A percentile compares a stretch with the other conserved stretches of the same genome.
These are phyloP conservation scores for Rosa persica DNA, from an alignment of 306 rosid genomes.

Conservation along the genomic window DNA sequence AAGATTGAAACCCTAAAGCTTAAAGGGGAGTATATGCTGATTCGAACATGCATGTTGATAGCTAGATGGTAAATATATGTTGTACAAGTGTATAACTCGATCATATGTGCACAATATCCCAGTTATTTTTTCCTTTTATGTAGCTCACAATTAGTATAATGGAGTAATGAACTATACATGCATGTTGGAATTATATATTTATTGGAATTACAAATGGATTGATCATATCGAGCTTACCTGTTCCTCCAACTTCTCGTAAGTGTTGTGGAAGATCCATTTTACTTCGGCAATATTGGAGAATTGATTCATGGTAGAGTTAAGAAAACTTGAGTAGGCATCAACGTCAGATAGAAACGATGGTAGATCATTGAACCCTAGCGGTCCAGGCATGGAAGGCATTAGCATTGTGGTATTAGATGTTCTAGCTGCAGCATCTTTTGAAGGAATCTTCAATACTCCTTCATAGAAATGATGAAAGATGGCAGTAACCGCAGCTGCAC, in stretches of 20 bases:
- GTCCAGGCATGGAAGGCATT: conserved; percentile 11
- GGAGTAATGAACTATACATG: background rate
- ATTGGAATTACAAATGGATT: background rate
- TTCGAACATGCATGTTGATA: too few relatives aligned
- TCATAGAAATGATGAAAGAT: conserved; percentile 11
- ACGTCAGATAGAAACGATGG: conserved; percentile 24
- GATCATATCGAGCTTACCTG: conserved; percentile 5
- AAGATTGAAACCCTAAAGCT: too few relatives aligned
- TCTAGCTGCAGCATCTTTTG: background rate
- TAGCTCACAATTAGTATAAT: background rate
- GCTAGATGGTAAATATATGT: background rate
- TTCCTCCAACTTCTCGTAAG: conserved; percentile 26
- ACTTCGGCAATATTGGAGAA: conserved; percentile 16
- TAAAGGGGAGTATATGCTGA: too few relatives aligned
- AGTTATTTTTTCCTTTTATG: background rate
- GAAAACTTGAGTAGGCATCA: background rate
- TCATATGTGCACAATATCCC: background rate
- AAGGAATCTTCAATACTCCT: conserved; percentile 12
- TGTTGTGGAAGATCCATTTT: conserved; percentile 27
- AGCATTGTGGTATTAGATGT: background rate
- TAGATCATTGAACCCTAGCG: conserved; percentile 20
- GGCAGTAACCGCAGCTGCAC: conserved; percentile 25
- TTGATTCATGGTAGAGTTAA: background rate
- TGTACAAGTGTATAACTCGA: background rate
- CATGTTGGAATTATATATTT: background rate